Conservation (phyloP, 2,329 filamentous ascomycete genomes). For the Lizonia empirigonia region DNA sequence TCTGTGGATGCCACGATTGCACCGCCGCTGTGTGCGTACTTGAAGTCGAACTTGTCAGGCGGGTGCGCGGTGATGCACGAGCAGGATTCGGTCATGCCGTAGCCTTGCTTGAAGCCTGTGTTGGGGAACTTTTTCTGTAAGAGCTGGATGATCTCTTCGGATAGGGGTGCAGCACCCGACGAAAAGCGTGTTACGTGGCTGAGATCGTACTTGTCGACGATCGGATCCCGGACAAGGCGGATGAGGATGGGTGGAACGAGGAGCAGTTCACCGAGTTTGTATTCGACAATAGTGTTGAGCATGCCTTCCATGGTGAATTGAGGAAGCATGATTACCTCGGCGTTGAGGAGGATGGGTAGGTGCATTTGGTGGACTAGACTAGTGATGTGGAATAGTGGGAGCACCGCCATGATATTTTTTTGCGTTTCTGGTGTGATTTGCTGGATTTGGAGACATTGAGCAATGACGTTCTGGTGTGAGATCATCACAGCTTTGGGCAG, state of each 20-base stretch:
- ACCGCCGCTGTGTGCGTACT: conserved; percentile 63
- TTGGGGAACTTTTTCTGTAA: conserved; percentile 63
- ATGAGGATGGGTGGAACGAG: conserved; percentile 66
- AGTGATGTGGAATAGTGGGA: conserved; percentile 46
- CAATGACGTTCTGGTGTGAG: conserved; percentile 47
- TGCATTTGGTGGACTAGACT: conserved; percentile 58
- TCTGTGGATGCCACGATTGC: conserved; percentile 64
- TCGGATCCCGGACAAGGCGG: conserved; percentile 62
- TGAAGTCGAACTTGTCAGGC: conserved; percentile 60
- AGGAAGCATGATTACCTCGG: conserved; percentile 69
- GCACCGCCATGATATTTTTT: conserved; percentile 44
- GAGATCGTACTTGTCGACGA: conserved; percentile 63
- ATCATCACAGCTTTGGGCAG: conserved; percentile 48
- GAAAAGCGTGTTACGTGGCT: conserved; percentile 61
- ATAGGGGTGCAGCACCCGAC: conserved; percentile 65
- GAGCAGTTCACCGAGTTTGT: conserved; percentile 56
- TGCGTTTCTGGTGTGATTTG: conserved; percentile 52
- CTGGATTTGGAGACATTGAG: conserved; percentile 64
- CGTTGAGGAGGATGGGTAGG: conserved; percentile 66
- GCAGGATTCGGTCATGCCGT: conserved; percentile 72
- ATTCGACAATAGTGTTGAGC: conserved; percentile 54
- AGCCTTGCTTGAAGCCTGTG: conserved; percentile 68
- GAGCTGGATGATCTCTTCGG: conserved; percentile 62
- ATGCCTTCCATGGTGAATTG: conserved; percentile 64
- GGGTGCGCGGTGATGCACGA: conserved; percentile 68